Conservation (phyloP, 495 filamentous ascomycete species). For the Penicillium roqueforti region DNA sequence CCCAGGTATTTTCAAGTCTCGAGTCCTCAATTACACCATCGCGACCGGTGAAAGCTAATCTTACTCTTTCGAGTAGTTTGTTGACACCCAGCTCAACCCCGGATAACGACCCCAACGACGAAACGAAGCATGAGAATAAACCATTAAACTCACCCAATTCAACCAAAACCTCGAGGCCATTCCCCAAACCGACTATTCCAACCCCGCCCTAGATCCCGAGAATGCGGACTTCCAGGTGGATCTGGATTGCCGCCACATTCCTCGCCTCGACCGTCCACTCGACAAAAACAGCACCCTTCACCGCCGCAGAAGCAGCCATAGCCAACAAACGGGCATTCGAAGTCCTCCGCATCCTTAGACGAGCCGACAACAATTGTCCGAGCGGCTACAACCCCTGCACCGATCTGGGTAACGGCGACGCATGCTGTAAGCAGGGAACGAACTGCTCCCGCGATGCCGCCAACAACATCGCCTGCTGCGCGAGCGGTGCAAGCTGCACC, state of each 20-base stretch:
- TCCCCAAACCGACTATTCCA: neutral
- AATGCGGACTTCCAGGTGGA: constrained; percentile 40
- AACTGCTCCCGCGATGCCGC: constrained; percentile 55
- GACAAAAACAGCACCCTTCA: constrained; percentile 30
- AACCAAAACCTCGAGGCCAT: neutral
- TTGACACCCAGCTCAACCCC: constrained; percentile 29
- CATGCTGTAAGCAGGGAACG: constrained; percentile 54
- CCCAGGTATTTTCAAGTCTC: neutral
- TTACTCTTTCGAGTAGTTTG: constrained; percentile 40
- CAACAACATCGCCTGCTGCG: constrained; percentile 64
- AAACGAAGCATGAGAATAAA: constrained; percentile 11
- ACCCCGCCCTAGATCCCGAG: constrained; percentile 16
- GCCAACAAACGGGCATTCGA: constrained; percentile 32
- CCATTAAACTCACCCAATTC: constrained; percentile 1
- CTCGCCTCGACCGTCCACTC: constrained; percentile 32
- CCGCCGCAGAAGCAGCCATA: constrained; percentile 22
- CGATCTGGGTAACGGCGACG: constrained; percentile 43
- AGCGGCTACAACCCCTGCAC: constrained; percentile 49
- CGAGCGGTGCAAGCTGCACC: constrained; percentile 56
- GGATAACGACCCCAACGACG: constrained; percentile 10
- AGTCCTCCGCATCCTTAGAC: constrained; percentile 35
- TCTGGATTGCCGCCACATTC: constrained; percentile 37
- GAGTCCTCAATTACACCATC: neutral
- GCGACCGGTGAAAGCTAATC: constrained; percentile 11
- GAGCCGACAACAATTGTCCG: constrained; percentile 47